Percentiles rank a stretch among this genome's conserved stretches.
Evolutionary conservation across 345 rosid species (phyloP).

Genomic region (Citrus reticulata): DNA sequence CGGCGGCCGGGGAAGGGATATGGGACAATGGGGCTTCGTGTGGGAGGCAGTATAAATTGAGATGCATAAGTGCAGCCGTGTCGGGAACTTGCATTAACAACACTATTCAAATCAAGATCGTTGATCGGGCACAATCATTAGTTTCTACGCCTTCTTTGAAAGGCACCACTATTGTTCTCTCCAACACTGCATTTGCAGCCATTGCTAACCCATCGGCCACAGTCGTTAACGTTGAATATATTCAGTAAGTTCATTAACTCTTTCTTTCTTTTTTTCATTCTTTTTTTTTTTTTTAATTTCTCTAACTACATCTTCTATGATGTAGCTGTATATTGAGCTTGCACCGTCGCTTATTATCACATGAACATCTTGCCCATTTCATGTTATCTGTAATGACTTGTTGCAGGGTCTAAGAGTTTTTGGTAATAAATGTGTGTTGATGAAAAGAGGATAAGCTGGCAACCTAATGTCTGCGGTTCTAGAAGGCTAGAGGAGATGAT

Average conservation of each 20-base stretch:
- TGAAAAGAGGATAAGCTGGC: no score
- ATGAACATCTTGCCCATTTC: no score
- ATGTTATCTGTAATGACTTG: no score
- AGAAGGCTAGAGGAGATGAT: background rate
- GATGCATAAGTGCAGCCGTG: slow-evolving; percentile 47
- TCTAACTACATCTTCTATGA: no score
- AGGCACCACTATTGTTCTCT: slow-evolving; percentile 41
- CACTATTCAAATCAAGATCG: slow-evolving; percentile 35
- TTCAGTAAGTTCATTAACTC: slow-evolving; percentile 28
- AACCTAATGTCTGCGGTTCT: no score
- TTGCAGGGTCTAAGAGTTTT: no score
- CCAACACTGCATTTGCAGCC: slow-evolving; percentile 33
- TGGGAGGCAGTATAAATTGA: slow-evolving; percentile 47
- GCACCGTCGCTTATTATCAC: no score
- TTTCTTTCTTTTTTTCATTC: background rate
- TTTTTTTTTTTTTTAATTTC: no score
- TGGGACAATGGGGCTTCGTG: slow-evolving; percentile 72
- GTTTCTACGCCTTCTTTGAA: slow-evolving; percentile 32
- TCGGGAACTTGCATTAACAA: slow-evolving; percentile 25
- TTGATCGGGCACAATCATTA: slow-evolving; percentile 37
- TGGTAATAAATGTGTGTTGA: no score
- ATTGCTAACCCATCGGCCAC: slow-evolving; percentile 31
- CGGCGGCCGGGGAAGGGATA: slow-evolving; percentile 54
- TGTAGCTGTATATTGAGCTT: no score
- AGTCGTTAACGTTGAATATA: slow-evolving; percentile 39